These are phyloP conservation scores for Marasmius tenuissimus DNA, from an alignment of 1,284 basidiomycete genomes.

Conservation along the genomic window DNA sequence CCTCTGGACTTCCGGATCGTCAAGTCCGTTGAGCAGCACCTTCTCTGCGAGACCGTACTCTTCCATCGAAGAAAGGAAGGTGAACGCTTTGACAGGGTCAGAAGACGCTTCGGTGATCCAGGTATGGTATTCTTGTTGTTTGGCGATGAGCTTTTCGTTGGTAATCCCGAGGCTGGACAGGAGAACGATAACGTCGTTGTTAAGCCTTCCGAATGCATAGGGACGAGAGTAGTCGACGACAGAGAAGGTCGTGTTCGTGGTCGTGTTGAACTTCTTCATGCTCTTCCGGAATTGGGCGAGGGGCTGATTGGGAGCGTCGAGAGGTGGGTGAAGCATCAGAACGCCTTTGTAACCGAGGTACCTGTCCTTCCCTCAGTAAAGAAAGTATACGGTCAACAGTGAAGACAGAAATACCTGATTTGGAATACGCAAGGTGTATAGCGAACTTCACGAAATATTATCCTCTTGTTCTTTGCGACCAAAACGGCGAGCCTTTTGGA, in stretches of 20 bases:
- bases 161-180: constrained; percentile 61
- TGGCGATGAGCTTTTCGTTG: constrained; percentile 49
- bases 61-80: constrained; percentile 52
- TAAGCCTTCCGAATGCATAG: constrained; percentile 61
- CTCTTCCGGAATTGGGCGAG: constrained; percentile 60
- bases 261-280: constrained; percentile 66
- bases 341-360: constrained; percentile 68
- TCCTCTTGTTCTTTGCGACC: constrained; percentile 50
- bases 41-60: constrained; percentile 49
- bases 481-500: constrained; percentile 48
- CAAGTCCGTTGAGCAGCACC: constrained; percentile 53
- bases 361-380: constrained; percentile 26
- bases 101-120: constrained; percentile 52
- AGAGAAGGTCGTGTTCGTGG: constrained; percentile 56
- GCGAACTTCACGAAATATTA: constrained; percentile 50
- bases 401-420: constrained; percentile 43
- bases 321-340: constrained; percentile 58
- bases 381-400: background rate
- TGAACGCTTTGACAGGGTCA: constrained; percentile 48
- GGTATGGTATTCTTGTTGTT: constrained; percentile 56
- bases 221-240: constrained; percentile 63
- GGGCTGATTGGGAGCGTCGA: constrained; percentile 44
- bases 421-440: constrained; percentile 65
- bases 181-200: constrained; percentile 67
- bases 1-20: constrained; percentile 37